These are phyloP conservation scores for Talaromyces sp. DNA, from an alignment of 2,329 filamentous ascomycete genomes.

Conservation along the genomic window DNA sequence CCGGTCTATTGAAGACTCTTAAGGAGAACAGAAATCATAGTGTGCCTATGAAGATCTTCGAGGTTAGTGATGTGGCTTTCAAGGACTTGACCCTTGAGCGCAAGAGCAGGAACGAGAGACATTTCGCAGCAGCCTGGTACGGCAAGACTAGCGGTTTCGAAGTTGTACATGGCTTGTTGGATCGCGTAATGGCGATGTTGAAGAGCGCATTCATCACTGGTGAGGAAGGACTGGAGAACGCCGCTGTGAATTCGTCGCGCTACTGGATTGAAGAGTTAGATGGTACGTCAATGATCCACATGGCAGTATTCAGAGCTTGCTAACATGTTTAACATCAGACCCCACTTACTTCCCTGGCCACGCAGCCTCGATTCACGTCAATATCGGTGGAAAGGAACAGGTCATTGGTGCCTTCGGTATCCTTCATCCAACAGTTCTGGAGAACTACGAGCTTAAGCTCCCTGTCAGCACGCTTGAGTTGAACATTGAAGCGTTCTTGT, in stretches of 20 bases:
- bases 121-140: constrained; percentile 95
- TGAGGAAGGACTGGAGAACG: constrained; percentile 66
- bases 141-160: constrained; percentile 95
- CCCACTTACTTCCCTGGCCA: constrained; percentile 90
- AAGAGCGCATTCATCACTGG: constrained; percentile 74
- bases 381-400: constrained; percentile 68
- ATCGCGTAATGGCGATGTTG: constrained; percentile 90
- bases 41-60: constrained; percentile 88
- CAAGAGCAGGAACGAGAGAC: constrained; percentile 85
- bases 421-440: constrained; percentile 85
- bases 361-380: constrained; percentile 78
- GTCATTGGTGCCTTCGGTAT: constrained; percentile 91
- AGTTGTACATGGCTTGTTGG: constrained; percentile 87
- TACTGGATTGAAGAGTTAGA: constrained; percentile 96
- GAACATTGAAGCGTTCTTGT: constrained; percentile 92
- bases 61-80: constrained; percentile 86
- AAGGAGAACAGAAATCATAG: constrained; percentile 87
- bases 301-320: background rate
- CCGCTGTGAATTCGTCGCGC: constrained; percentile 60
- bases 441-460: constrained; percentile 90
- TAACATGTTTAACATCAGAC: constrained; percentile 47
- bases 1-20: constrained; percentile 88
- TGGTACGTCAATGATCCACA: constrained; percentile 45
- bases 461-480: constrained; percentile 93
- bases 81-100: constrained; percentile 81